These are phyloP conservation scores for sweet orange (Citrus sinensis) DNA, from an alignment of 345 rosid genomes.

Conservation along the genomic window DNA sequence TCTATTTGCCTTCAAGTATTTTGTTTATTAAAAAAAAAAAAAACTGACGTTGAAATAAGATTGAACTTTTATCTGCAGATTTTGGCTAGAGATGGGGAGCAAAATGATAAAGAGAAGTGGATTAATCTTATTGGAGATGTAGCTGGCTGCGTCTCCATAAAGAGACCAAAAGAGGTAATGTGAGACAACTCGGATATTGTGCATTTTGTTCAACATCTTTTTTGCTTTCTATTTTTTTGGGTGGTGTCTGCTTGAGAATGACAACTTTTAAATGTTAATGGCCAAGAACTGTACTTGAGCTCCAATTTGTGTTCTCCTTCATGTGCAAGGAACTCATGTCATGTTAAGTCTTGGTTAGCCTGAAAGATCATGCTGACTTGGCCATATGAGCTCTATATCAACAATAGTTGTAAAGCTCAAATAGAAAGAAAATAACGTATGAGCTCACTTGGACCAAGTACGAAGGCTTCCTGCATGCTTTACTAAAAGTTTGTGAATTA, in stretches of 20 bases:
- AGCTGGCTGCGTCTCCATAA: constrained; percentile 86
- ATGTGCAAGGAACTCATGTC: no score
- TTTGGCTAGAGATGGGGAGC: constrained; percentile 87
- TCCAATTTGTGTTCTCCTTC: neutral
- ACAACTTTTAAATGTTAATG: neutral
- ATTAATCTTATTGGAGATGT: constrained; percentile 78
- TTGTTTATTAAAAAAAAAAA: neutral
- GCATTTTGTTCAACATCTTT: neutral
- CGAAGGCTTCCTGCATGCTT: neutral
- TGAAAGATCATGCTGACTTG: no score
- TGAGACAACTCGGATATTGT: neutral
- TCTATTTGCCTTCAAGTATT: constrained; percentile 6
- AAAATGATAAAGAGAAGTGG: constrained; percentile 88
- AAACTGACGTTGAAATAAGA: constrained; percentile 11
- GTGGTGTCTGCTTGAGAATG: neutral
- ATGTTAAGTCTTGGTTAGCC: no score
- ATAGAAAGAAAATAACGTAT: neutral
- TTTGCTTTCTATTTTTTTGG: neutral
- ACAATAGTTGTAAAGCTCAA: neutral
- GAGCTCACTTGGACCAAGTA: neutral
- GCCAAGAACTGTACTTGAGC: neutral
- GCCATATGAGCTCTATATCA: neutral
- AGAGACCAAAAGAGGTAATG: constrained; percentile 95
- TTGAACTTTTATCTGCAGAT: constrained; percentile 44
- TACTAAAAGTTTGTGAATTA: neutral